Conservation (phyloP, 306 rosid genomes). For the Cicer judaicum region DNA sequence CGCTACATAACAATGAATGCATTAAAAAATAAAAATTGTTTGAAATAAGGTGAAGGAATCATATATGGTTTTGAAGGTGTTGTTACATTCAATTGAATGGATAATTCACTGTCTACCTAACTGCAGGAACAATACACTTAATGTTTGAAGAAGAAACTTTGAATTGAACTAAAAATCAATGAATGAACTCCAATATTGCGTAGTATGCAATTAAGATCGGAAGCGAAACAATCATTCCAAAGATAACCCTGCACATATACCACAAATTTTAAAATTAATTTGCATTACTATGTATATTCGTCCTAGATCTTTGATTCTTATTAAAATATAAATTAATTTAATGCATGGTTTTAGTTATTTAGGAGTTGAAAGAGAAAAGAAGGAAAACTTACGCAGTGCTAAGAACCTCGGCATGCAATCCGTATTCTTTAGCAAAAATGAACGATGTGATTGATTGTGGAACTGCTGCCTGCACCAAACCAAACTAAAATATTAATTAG, state of each 20-base stretch:
- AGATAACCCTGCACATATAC: conserved; percentile 72
- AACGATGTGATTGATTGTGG: conserved; percentile 97
- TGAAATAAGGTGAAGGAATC: too few relatives aligned
- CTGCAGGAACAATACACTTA: too few relatives aligned
- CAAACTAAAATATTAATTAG: not conserved
- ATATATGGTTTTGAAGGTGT: too few relatives aligned
- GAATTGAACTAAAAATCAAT: conserved; percentile 19
- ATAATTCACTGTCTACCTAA: too few relatives aligned
- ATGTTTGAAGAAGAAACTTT: not conserved
- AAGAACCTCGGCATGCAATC: conserved; percentile 81
- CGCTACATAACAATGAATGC: too few relatives aligned
- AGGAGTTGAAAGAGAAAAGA: too few relatives aligned
- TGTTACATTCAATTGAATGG: too few relatives aligned
- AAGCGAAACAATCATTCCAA: conserved; percentile 81
- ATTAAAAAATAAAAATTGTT: too few relatives aligned
- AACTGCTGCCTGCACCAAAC: conserved; percentile 73
- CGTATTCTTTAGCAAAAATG: conserved; percentile 87
- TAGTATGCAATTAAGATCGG: conserved; percentile 74
- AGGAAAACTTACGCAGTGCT: conserved; percentile 85
- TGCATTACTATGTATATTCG: not conserved
- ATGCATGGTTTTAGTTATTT: too few relatives aligned
- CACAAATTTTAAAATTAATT: not conserved
- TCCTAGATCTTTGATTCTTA: too few relatives aligned
- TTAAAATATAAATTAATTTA: too few relatives aligned
- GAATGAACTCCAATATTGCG: conserved; percentile 65